Evolutionary conservation across 2,329 filamentous ascomycete genomes (phyloP).

Genomic region (Neonectria faginata): DNA sequence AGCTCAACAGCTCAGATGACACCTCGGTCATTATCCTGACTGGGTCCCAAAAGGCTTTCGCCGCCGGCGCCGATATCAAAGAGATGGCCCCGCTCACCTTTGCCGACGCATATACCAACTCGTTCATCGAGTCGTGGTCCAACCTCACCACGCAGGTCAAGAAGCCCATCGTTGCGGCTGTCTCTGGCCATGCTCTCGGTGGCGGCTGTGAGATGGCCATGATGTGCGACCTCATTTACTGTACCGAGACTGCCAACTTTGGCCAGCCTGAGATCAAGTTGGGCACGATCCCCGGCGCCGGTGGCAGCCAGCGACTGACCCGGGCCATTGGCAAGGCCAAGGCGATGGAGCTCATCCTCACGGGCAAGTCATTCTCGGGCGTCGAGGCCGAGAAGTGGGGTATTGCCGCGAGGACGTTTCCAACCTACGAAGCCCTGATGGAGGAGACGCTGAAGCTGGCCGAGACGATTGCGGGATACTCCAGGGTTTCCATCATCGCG

Average conservation of each 20-base stretch:
- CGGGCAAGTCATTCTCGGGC: slow-evolving; percentile 85
- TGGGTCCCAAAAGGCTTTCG: slow-evolving; percentile 90
- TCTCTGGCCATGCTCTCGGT: slow-evolving; percentile 93
- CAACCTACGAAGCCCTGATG: slow-evolving; percentile 83
- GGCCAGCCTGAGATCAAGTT: slow-evolving; percentile 98
- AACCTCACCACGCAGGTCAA: slow-evolving; percentile 85
- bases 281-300: slow-evolving; percentile 90
- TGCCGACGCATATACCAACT: slow-evolving; percentile 83
- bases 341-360: slow-evolving; percentile 93
- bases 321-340: slow-evolving; percentile 84
- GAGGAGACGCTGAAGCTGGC: slow-evolving; percentile 85
- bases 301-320: slow-evolving; percentile 89
- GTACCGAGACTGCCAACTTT: slow-evolving; percentile 86
- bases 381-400: slow-evolving; percentile 91
- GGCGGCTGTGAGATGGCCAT: slow-evolving; percentile 97
- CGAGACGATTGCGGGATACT: slow-evolving; percentile 89
- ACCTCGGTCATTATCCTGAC: slow-evolving; percentile 87
- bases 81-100: slow-evolving; percentile 97
- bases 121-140: slow-evolving; percentile 97
- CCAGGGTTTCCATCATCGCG: slow-evolving; percentile 86
- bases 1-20: slow-evolving; percentile 75
- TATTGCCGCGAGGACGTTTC: slow-evolving; percentile 84
- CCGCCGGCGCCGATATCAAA: slow-evolving; percentile 97
- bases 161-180: slow-evolving; percentile 93
- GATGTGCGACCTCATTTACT: slow-evolving; percentile 98